These are phyloP conservation scores for Colletotrichum tabaci DNA, from an alignment of 2,329 filamentous ascomycete genomes.

Conservation along the genomic window DNA sequence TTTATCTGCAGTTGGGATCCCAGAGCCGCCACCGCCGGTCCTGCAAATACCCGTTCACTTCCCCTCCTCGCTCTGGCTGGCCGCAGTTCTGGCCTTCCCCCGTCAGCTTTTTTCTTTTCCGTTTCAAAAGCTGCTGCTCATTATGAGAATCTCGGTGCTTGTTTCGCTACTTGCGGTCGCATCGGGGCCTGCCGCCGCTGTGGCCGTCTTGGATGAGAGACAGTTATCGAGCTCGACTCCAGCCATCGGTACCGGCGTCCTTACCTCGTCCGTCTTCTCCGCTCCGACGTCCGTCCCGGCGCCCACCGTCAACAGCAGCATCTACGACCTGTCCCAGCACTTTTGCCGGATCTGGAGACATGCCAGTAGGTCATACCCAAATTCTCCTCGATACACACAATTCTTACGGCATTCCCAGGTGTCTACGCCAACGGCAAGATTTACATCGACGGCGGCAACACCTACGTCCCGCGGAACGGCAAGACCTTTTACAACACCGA, in stretches of 20 bases:
- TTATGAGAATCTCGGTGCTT: conserved; percentile 1
- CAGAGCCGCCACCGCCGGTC: background rate
- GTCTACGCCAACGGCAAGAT: conserved; percentile 45
- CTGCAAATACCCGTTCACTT: conserved; percentile 31
- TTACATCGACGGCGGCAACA: conserved; percentile 45
- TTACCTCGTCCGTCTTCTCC: conserved; percentile 26
- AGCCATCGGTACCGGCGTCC: no score
- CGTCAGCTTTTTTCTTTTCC: background rate
- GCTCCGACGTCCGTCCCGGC: conserved; percentile 31
- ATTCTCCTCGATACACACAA: background rate
- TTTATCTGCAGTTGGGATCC: background rate
- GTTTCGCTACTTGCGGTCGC: conserved; percentile 1
- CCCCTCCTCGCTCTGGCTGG: background rate
- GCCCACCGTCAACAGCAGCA: conserved; percentile 25
- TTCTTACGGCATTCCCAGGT: conserved; percentile 14
- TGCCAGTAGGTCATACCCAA: conserved; percentile 9
- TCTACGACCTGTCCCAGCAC: conserved; percentile 29
- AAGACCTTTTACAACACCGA: conserved; percentile 34
- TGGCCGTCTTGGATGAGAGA: background rate
- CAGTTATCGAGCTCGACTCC: background rate
- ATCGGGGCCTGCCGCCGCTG: background rate
- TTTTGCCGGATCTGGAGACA: conserved; percentile 30
- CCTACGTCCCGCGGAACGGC: conserved; percentile 39
- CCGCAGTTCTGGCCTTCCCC: conserved; percentile 8
- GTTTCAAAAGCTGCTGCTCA: background rate